These are phyloP conservation scores for Thraustotheca clavata DNA, from an alignment of 352 stramenopile species.

Conservation along the genomic window DNA sequence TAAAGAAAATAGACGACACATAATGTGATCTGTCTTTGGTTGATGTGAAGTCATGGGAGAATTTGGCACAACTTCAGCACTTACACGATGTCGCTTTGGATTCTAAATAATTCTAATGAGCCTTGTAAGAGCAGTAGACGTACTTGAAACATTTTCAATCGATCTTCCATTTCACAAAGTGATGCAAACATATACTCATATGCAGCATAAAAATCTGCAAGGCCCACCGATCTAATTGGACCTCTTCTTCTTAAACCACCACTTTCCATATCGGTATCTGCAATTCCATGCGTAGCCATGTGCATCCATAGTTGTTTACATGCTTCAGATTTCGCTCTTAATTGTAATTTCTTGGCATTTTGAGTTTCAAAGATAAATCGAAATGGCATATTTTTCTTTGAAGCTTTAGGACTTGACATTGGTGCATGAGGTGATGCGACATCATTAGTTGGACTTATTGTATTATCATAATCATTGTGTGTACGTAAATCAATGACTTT, in stretches of 20 bases:
- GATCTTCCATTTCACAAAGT: constrained; percentile 35
- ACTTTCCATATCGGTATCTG: constrained; percentile 19
- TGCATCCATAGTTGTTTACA: constrained; percentile 78
- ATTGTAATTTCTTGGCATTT: constrained; percentile 78
- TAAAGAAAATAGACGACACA: constrained; percentile 71
- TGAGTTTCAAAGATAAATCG: constrained; percentile 75
- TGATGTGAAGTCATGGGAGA: constrained; percentile 41
- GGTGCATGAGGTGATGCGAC: not conserved
- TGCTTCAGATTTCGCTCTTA: constrained; percentile 74
- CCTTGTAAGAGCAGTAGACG: not conserved
- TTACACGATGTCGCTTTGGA: constrained; percentile 10
- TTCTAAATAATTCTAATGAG: not conserved
- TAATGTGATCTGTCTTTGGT: constrained; percentile 46
- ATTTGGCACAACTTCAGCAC: constrained; percentile 37
- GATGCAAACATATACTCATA: constrained; percentile 68
- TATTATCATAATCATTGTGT: constrained; percentile 27
- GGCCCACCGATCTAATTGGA: constrained; percentile 15
- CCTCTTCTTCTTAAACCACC: constrained; percentile 4
- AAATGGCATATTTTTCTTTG: constrained; percentile 29
- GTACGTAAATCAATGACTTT: constrained; percentile 63
- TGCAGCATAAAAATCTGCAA: constrained; percentile 63
- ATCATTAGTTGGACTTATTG: not conserved
- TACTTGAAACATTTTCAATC: constrained; percentile 3
- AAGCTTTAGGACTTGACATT: constrained; percentile 25
- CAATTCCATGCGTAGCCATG: constrained; percentile 44